Evolutionary conservation across 306 rosid species (phyloP), one percentile per base, ranked within the genome.

Genomic region (Quercus dentata): DNA sequence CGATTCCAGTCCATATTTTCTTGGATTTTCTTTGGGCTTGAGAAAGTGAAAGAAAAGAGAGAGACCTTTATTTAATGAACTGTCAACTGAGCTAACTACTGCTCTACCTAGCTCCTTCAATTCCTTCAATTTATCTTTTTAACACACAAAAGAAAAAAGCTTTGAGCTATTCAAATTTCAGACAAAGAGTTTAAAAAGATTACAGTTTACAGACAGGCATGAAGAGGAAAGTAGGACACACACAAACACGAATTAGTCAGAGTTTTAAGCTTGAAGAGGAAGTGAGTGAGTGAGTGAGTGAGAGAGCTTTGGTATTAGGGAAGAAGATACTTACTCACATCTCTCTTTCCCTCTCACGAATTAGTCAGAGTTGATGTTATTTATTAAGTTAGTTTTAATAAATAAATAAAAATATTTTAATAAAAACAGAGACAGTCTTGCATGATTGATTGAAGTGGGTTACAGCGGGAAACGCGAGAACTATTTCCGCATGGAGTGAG

Each of bases 1-100:
- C 77, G 91, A 86, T 85, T 77, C 30, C 80, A 44, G 54, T 54
- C 85, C 98, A 90, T 88, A 17, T 30, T 84, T 76, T 30, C 71
- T 63, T 63, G 73, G 61, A 69, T 74, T 27, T 19, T 70, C 74
- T 70, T 21, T 30, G 54, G 56, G 44, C 41, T 65, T 25, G n/a
- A 41, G 55, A 62, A 17, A 65, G 31, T n/a, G 67, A 61, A 54
- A 38, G 49, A 61, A 49, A 30, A n/a, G 49, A 17, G 12, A 17
- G 3, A 17, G 12, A 17, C 17, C 17, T 21, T 65, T 79, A 46
- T 41, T 49, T 10, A 49, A 10, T 49, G 54, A 44, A 20, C 5
- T 14, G 70, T 49, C 17, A 44, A 20, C 5, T 14, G 70, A 69
- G 46, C 71, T 38, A 30, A 12, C 49, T 13, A 27, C 58, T 3